These are phyloP conservation scores for Aspergillus olivimuriae DNA, from an alignment of 495 filamentous ascomycete species.

Conservation along the genomic window DNA sequence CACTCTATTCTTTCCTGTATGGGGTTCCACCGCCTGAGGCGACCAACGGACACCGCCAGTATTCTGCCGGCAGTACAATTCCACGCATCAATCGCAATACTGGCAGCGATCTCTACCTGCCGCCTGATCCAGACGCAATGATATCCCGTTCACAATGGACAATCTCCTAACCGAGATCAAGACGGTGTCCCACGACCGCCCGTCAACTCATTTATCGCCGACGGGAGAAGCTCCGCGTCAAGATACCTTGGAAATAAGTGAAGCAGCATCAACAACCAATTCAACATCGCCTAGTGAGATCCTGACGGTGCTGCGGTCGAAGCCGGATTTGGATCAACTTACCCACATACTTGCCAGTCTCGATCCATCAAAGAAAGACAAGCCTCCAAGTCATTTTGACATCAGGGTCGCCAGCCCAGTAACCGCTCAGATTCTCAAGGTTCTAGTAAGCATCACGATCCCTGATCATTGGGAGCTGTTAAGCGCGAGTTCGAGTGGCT, in stretches of 20 bases:
- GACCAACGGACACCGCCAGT: too few relatives aligned
- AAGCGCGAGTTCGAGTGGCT: conserved; percentile 33
- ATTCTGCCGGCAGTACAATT: too few relatives aligned
- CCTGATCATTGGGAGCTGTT: conserved; percentile 72
- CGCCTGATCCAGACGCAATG: background rate
- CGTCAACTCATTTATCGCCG: conserved; percentile 14
- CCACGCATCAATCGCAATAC: too few relatives aligned
- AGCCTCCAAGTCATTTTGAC: conserved; percentile 38
- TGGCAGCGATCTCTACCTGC: conserved; percentile 6
- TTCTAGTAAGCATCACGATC: conserved; percentile 61
- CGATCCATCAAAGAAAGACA: conserved; percentile 28
- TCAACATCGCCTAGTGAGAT: conserved; percentile 49
- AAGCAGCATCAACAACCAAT: conserved; percentile 12
- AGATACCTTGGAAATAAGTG: conserved; percentile 5
- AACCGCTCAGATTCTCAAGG: conserved; percentile 62
- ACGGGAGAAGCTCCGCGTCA: conserved; percentile 9
- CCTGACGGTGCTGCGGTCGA: conserved; percentile 54
- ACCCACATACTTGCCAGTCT: conserved; percentile 48
- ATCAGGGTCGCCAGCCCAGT: conserved; percentile 58
- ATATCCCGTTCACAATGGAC: conserved; percentile 28
- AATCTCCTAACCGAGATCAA: conserved; percentile 37
- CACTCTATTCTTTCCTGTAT: too few relatives aligned
- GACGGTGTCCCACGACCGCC: conserved; percentile 23
- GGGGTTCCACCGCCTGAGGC: too few relatives aligned
- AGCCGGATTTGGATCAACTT: conserved; percentile 57